phyloP scores from a whole-genome alignment of 2,329 filamentous ascomycete genomes.

The Monilinia aucupariae region DNA sequence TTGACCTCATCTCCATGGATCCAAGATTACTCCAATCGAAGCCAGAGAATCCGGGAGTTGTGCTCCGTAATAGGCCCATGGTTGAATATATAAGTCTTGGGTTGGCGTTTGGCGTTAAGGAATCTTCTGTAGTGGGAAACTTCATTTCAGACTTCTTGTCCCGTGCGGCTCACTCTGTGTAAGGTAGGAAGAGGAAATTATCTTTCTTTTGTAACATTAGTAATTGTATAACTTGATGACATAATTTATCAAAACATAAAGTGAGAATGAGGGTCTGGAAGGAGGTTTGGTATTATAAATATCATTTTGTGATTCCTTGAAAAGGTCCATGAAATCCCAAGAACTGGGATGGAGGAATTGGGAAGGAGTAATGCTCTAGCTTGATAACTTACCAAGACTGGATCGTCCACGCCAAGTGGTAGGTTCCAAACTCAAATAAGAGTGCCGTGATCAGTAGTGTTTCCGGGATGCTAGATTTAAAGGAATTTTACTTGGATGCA shows the following conservation, averaged over 20 bases:
- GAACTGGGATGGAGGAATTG: background rate
- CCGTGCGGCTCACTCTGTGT: background rate
- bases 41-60: background rate
- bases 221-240: background rate
- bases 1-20: constrained; percentile 3
- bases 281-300: background rate
- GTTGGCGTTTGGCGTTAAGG: background rate
- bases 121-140: background rate
- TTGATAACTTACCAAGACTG: background rate
- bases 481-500: background rate
- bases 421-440: background rate
- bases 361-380: background rate
- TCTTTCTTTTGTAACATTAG: background rate
- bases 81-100: background rate
- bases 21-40: constrained; percentile 1
- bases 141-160: background rate
- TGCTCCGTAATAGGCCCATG: constrained; percentile 1
- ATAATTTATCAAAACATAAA: background rate
- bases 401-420: background rate
- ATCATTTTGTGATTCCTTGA: background rate
- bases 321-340: background rate
- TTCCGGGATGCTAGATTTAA: background rate
- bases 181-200: background rate
- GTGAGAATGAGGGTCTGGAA: background rate
- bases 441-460: background rate